Percentiles rank a stretch among this genome's conserved stretches.
phyloP scores from a whole-genome alignment of 139 green algal species.

The Desmodesmus armatus region DNA sequence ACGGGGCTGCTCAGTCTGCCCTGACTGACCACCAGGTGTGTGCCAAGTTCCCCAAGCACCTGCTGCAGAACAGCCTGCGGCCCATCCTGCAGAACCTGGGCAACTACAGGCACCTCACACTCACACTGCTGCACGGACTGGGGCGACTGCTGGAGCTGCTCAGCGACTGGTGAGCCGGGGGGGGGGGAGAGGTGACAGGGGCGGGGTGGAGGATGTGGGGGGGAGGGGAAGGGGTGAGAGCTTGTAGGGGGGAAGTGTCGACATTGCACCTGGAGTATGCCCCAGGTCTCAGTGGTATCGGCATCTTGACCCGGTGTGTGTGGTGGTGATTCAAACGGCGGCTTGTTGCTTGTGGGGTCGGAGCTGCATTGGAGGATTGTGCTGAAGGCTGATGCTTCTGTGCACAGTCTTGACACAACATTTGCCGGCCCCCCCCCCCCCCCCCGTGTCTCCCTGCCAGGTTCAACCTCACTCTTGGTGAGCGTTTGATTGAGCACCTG shows the following conservation, averaged over 20 bases:
- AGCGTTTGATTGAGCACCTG: constrained; percentile 96
- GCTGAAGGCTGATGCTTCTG: no score
- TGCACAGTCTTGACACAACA: no score
- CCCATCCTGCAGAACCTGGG: constrained; percentile 92
- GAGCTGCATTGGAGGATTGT: no score
- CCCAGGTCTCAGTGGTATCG: no score
- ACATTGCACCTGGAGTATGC: background rate
- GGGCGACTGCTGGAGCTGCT: constrained; percentile 87
- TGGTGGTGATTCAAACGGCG: no score
- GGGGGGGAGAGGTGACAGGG: background rate
- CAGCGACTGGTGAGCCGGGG: constrained; percentile 66
- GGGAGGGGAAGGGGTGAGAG: no score
- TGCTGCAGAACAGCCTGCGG: constrained; percentile 82
- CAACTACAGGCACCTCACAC: constrained; percentile 72
- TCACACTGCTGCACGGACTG: constrained; percentile 78
- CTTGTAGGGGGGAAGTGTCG: background rate
- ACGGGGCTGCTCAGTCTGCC: constrained; percentile 43
- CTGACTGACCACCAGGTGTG: constrained; percentile 50
- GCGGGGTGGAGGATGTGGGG: background rate
- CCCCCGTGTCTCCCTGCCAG: background rate
- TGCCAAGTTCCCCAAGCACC: constrained; percentile 71
- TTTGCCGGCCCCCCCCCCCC: no score
- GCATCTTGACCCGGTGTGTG: no score
- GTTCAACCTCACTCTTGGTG: constrained; percentile 95
- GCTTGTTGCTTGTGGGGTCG: no score